These are phyloP conservation scores for Coprinopsis sp. DNA, from an alignment of 768 basidiomycete genomes.

Conservation along the genomic window DNA sequence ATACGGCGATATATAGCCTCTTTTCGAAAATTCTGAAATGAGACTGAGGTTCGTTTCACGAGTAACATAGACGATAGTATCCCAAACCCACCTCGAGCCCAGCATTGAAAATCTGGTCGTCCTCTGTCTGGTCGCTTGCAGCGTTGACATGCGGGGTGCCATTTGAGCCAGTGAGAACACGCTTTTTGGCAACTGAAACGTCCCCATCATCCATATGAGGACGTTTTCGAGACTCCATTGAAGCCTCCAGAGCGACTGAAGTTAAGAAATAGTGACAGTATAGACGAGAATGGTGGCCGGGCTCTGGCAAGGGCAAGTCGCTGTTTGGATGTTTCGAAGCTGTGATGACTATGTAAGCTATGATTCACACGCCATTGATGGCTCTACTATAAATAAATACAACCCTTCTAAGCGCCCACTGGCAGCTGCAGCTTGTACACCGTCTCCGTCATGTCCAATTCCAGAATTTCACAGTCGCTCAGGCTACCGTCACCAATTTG, in stretches of 20 bases:
- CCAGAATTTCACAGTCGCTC: constrained; percentile 84
- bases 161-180: constrained; percentile 44
- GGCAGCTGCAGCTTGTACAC: constrained; percentile 32
- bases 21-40: constrained; percentile 72
- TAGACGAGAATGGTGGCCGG: constrained; percentile 19
- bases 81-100: constrained; percentile 58
- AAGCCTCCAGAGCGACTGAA: neutral
- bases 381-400: too few relatives aligned
- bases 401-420: constrained; percentile 3
- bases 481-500: constrained; percentile 78
- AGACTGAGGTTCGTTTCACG: constrained; percentile 12
- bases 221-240: constrained; percentile 59
- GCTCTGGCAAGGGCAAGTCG: constrained; percentile 7
- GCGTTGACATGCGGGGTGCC: constrained; percentile 56
- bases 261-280: constrained; percentile 16
- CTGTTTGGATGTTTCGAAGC: constrained; percentile 5
- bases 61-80: constrained; percentile 11
- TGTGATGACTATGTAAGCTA: constrained; percentile 2
- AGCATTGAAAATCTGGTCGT: constrained; percentile 48
- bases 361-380: too few relatives aligned
- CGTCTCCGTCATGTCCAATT: constrained; percentile 34
- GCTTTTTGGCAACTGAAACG: constrained; percentile 49
- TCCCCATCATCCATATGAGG: constrained; percentile 50
- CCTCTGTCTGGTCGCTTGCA: constrained; percentile 29
- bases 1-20: constrained; percentile 83